A percentile compares a stretch with the other conserved stretches of the same genome.
Evolutionary conservation across 495 filamentous ascomycete genomes (phyloP).

Genomic region (Tetracladium setigerum): DNA sequence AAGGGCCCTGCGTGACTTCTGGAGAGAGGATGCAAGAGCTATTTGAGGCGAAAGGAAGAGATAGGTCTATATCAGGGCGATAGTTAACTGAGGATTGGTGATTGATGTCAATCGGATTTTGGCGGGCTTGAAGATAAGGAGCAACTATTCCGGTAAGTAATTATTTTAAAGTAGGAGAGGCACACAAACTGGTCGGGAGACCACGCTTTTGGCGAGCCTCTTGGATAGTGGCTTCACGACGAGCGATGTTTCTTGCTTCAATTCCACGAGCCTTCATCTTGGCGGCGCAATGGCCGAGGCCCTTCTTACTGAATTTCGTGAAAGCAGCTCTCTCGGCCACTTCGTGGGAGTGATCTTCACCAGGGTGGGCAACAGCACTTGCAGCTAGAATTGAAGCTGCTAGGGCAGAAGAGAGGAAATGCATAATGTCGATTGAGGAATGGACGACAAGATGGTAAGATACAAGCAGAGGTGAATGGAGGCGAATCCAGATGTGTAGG

Average conservation of each 20-base stretch:
- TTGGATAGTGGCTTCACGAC: constrained; percentile 27
- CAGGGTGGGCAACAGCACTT: constrained; percentile 29
- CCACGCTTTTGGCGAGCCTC: constrained; percentile 25
- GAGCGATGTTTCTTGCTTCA: constrained; percentile 27
- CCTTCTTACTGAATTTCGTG: constrained; percentile 27
- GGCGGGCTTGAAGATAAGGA: constrained; percentile 29
- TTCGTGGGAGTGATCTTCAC: constrained; percentile 34
- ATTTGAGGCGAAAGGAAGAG: constrained; percentile 36
- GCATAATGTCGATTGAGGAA: too few relatives aligned
- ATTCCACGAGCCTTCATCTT: constrained; percentile 32
- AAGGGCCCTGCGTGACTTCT: constrained; percentile 44
- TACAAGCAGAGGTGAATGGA: too few relatives aligned
- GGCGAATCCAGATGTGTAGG: too few relatives aligned
- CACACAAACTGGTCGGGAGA: constrained; percentile 4
- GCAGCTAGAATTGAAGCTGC: background rate
- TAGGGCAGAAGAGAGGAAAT: too few relatives aligned
- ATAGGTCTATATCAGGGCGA: constrained; percentile 7
- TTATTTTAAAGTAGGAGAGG: background rate
- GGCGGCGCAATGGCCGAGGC: constrained; percentile 31
- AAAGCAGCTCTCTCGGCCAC: constrained; percentile 33
- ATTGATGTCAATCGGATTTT: constrained; percentile 26
- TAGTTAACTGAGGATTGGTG: constrained; percentile 29
- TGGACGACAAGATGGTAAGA: too few relatives aligned
- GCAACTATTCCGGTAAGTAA: background rate
- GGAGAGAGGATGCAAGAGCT: constrained; percentile 38